A percentile compares a stretch with the other conserved stretches of the same genome.
These are phyloP conservation scores for Aspergillus bridgeri DNA, from an alignment of 495 filamentous ascomycete species.

Conservation along the genomic window DNA sequence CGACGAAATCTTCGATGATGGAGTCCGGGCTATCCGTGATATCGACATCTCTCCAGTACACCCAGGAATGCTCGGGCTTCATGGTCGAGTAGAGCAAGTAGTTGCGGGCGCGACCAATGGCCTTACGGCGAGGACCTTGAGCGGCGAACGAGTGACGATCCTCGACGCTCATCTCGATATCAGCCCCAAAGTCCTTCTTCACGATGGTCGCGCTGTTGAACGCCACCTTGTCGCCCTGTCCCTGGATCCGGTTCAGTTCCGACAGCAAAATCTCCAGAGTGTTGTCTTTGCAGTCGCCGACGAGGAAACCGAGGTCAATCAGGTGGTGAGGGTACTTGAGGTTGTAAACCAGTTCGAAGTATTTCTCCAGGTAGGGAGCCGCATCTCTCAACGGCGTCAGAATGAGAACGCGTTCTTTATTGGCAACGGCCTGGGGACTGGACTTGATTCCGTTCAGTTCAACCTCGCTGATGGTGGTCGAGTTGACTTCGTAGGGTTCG, in stretches of 20 bases:
- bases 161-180: constrained; percentile 67
- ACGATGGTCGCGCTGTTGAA: constrained; percentile 83
- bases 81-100: constrained; percentile 82
- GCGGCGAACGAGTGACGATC: constrained; percentile 82
- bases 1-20: constrained; percentile 93
- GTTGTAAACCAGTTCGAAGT: constrained; percentile 89
- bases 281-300: constrained; percentile 86
- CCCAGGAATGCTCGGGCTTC: constrained; percentile 94
- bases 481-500: constrained; percentile 78
- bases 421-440: constrained; percentile 68
- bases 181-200: constrained; percentile 81
- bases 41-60: constrained; percentile 98
- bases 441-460: constrained; percentile 85
- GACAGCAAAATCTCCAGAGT: constrained; percentile 74
- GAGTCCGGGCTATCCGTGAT: constrained; percentile 83
- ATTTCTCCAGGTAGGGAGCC: constrained; percentile 70
- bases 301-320: constrained; percentile 93
- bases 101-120: constrained; percentile 86
- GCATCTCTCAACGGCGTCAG: constrained; percentile 94
- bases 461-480: constrained; percentile 68
- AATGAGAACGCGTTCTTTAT: constrained; percentile 88
- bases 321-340: constrained; percentile 92
- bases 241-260: constrained; percentile 87
- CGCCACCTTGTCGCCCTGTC: constrained; percentile 66
- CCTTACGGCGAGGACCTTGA: constrained; percentile 85